Conservation (phyloP, 2,329 filamentous ascomycete species). For the Xylaria sp. region DNA sequence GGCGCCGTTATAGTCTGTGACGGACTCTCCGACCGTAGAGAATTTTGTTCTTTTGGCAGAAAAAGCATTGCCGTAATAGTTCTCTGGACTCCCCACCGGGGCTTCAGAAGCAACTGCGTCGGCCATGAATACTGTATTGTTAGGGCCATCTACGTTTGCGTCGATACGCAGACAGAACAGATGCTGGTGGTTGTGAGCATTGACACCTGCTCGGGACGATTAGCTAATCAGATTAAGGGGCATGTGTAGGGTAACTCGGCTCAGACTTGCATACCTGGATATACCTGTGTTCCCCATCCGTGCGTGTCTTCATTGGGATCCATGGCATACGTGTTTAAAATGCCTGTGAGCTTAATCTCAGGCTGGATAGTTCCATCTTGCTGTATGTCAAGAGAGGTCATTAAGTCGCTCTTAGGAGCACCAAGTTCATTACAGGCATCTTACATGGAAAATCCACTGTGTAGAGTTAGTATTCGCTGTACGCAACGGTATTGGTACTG, state of each 20-base stretch:
- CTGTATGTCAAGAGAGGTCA: conserved; percentile 46
- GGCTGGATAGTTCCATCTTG: conserved; percentile 93
- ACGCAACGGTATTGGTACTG: background rate
- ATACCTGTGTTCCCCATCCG: conserved; percentile 92
- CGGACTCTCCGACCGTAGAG: conserved; percentile 73
- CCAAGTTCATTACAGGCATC: conserved; percentile 2
- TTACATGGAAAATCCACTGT: conserved; percentile 84
- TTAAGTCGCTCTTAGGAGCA: conserved; percentile 4
- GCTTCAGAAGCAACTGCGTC: conserved; percentile 78
- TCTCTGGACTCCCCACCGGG: conserved; percentile 82
- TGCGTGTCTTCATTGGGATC: conserved; percentile 81
- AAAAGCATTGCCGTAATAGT: conserved; percentile 91
- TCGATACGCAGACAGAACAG: conserved; percentile 92
- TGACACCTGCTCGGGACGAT: conserved; percentile 67
- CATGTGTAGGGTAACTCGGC: conserved; percentile 1
- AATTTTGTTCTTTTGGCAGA: conserved; percentile 86
- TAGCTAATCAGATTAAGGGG: conserved; percentile 31
- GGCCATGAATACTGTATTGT: conserved; percentile 86
- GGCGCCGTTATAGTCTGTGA: conserved; percentile 82
- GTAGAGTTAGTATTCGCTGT: conserved; percentile 58
- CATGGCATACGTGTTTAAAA: conserved; percentile 91
- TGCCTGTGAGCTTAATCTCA: conserved; percentile 90
- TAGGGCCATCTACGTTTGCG: conserved; percentile 84
- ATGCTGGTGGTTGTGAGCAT: conserved; percentile 96
- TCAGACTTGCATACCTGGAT: conserved; percentile 63